Percentiles rank a stretch among this genome's conserved stretches.
These are phyloP conservation scores for Cyberlindnera mycetangii DNA, from an alignment of 805 yeast species.

Conservation along the genomic window DNA sequence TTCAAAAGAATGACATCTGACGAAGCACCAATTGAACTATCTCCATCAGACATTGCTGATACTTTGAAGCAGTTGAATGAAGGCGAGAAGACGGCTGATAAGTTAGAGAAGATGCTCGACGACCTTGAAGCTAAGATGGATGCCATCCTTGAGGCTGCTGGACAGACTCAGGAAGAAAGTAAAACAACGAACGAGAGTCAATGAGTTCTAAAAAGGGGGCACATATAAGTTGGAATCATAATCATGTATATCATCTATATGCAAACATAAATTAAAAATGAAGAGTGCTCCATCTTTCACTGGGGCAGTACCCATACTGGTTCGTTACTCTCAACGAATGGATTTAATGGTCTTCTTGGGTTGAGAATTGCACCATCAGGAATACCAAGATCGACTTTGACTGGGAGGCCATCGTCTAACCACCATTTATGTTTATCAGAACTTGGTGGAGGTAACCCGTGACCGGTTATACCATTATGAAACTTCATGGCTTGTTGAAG, in stretches of 20 bases:
- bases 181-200: background rate
- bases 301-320: constrained; percentile 16
- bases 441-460: constrained; percentile 82
- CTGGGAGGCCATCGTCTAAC: constrained; percentile 66
- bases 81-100: constrained; percentile 64
- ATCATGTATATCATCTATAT: background rate
- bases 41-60: constrained; percentile 34
- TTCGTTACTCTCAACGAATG: constrained; percentile 53
- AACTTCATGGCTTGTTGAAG: background rate
- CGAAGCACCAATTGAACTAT: constrained; percentile 31
- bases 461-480: constrained; percentile 28
- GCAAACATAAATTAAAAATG: background rate
- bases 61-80: constrained; percentile 60
- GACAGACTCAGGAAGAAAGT: constrained; percentile 11
- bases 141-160: constrained; percentile 48
- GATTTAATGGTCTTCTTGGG: constrained; percentile 68
- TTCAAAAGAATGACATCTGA: constrained; percentile 17
- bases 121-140: constrained; percentile 64
- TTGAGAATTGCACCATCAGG: constrained; percentile 51
- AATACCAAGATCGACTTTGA: constrained; percentile 50
- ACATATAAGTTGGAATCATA: background rate
- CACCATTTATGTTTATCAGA: constrained; percentile 87
- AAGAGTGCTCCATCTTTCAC: background rate
- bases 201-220: background rate
- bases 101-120: constrained; percentile 64